Base-by-base conservation (phyloP, 1,284 basidiomycete genomes). In the Ceratobasidium sp. region DNA sequence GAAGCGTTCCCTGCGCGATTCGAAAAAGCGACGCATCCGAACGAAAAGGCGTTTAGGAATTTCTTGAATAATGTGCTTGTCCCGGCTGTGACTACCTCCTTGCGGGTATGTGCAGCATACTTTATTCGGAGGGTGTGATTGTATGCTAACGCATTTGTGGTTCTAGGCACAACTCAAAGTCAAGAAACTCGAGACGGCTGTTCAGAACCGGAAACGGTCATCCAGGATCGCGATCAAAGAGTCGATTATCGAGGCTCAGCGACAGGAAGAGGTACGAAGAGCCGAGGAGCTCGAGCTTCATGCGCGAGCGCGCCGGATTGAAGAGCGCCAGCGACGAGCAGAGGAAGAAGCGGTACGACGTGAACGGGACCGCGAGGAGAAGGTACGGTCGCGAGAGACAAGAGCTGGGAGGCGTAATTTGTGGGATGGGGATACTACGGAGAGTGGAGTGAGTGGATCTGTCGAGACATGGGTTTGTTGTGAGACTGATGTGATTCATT, bases 201-300 rank as follows among this genome's bases (percentile, higher is more conserved):
- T 76, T 17, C 75, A 79, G 61, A 91, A 92, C 79, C 89, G 94
- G 76, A 96, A 96, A 83, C 90, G 94, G 35, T 95, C 94, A 1
- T 93, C 92, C 56, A 92, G 95, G 45, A 89, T 96, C 76, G 93
- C 94, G 5, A 83, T 90, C 47, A 91, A 89, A 79, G 92, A 94
- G 81, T 68, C 78, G 13, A 63, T 75, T 51, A 11, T 74, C 53
- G 76, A 68, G 58, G 63, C 76, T 37, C 91, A 87, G 53, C 79
- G 86, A 13, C 86, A 86, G 3, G 87, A 87, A 20, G 85, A 86
- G 79, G 88, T 85, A 80, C 88, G 82, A 23, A 80, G 88, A 39
- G 85, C 89, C n/a, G 84, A 86, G 79, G 86, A 92, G 76, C 81
- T 87, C 69, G 92, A 94, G 81, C 88, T 87, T 26, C 88, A 93